Percentiles rank a stretch among this genome's conserved stretches.
These are phyloP conservation scores for Colletotrichum liriopes DNA, from an alignment of 2,329 filamentous ascomycete genomes.

Conservation along the genomic window DNA sequence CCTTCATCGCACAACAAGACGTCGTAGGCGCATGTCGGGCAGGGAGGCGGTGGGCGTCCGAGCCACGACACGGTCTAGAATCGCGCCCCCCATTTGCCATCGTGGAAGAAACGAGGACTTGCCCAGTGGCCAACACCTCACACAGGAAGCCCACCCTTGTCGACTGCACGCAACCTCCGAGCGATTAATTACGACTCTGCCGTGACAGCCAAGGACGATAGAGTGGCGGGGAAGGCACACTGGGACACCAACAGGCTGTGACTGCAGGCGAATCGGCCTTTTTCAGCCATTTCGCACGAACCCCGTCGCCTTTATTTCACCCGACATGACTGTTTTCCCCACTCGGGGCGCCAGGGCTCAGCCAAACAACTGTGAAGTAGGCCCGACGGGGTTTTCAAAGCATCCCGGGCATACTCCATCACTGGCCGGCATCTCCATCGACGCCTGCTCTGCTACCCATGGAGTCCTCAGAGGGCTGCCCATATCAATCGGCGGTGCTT, in stretches of 20 bases:
- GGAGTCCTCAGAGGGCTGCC: not conserved
- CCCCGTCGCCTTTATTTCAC: slow-evolving; percentile 22
- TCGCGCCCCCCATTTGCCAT: not conserved
- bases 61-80: not conserved
- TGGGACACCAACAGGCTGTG: slow-evolving; percentile 7
- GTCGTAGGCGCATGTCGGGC: not conserved
- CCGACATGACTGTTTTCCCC: slow-evolving; percentile 19
- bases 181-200: slow-evolving; percentile 16
- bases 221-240: slow-evolving; percentile 11
- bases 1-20: not conserved
- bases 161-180: slow-evolving; percentile 22
- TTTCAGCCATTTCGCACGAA: slow-evolving; percentile 30
- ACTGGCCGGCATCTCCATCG: not conserved
- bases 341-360: not conserved
- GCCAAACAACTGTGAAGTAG: no score
- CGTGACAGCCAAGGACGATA: slow-evolving; percentile 13
- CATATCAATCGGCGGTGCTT: not conserved
- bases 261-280: slow-evolving; percentile 25
- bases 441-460: not conserved
- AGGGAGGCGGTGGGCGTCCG: not conserved
- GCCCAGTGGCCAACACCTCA: not conserved
- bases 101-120: not conserved
- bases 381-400: not conserved
- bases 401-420: not conserved
- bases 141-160: slow-evolving; percentile 4